These are phyloP conservation scores for Crepidotus variabilis DNA, from an alignment of 768 basidiomycete genomes.

Conservation along the genomic window DNA sequence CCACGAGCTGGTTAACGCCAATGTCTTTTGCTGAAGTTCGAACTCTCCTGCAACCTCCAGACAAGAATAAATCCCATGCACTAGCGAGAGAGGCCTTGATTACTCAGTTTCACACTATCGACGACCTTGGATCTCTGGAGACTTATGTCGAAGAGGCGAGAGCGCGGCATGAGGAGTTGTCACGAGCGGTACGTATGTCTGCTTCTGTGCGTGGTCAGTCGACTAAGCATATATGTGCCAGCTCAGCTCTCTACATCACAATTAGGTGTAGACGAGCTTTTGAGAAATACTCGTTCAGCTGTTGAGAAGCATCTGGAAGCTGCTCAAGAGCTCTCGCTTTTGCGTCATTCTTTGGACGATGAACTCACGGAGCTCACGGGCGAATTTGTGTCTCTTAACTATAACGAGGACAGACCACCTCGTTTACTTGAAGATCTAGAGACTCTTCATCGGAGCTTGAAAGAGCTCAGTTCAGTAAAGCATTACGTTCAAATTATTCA, in stretches of 20 bases:
- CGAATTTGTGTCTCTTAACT: slow-evolving; percentile 57
- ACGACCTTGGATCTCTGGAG: slow-evolving; percentile 49
- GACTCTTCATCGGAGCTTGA: slow-evolving; percentile 68
- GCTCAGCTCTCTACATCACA: slow-evolving; percentile 59
- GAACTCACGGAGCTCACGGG: slow-evolving; percentile 66
- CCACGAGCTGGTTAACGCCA: neutral
- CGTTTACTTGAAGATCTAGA: slow-evolving; percentile 84
- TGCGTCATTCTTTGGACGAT: slow-evolving; percentile 75
- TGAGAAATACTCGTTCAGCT: slow-evolving; percentile 43
- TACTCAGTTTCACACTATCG: slow-evolving; percentile 39
- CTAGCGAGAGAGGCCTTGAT: slow-evolving; percentile 40
- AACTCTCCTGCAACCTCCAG: slow-evolving; percentile 46
- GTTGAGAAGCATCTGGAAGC: slow-evolving; percentile 50
- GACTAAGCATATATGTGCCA: slow-evolving; percentile 37
- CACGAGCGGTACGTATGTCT: slow-evolving; percentile 38
- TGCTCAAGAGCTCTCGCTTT: slow-evolving; percentile 71
- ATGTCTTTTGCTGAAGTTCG: slow-evolving; percentile 38
- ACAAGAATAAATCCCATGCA: slow-evolving; percentile 28
- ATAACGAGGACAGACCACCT: slow-evolving; percentile 42
- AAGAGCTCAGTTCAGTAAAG: slow-evolving; percentile 72
- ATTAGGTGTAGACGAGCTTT: slow-evolving; percentile 38
- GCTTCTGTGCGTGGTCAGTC: slow-evolving; percentile 9
- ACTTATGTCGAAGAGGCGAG: slow-evolving; percentile 39
- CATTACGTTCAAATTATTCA: slow-evolving; percentile 75
- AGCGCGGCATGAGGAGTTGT: slow-evolving; percentile 34